A percentile compares a stretch with the other conserved stretches of the same genome.
Conservation (phyloP, 129 eudicot species). For the Tagetes patula region DNA sequence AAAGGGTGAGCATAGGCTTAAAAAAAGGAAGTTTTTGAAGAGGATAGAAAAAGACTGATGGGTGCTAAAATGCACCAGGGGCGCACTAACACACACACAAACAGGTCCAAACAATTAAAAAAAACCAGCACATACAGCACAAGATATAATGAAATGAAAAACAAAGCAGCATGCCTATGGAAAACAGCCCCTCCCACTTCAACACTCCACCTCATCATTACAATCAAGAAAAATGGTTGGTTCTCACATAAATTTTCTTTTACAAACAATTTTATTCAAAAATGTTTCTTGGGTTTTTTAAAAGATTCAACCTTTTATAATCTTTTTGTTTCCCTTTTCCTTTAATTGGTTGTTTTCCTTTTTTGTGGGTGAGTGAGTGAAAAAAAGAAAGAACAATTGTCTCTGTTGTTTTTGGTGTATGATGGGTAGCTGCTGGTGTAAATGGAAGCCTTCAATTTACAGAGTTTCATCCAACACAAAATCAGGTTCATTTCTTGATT, state of each 20-base stretch:
- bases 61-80: constrained; percentile 40
- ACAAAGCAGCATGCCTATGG: constrained; percentile 32
- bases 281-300: constrained; percentile 24
- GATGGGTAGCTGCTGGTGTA: constrained; percentile 80
- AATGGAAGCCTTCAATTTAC: constrained; percentile 57
- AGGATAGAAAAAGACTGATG: constrained; percentile 41
- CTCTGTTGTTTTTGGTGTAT: constrained; percentile 22
- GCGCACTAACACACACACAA: constrained; percentile 41
- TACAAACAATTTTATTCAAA: constrained; percentile 9
- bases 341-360: constrained; percentile 27
- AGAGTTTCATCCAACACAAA: constrained; percentile 63
- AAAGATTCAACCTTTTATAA: constrained; percentile 33
- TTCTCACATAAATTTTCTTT: constrained; percentile 24
- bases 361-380: constrained; percentile 14
- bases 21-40: constrained; percentile 26
- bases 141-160: constrained; percentile 15
- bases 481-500: constrained; percentile 45
- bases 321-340: constrained; percentile 5
- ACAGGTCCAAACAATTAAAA: constrained; percentile 27
- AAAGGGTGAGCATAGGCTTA: constrained; percentile 7
- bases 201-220: constrained; percentile 41
- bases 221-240: constrained; percentile 37
- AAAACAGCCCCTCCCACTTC: constrained; percentile 38
- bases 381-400: constrained; percentile 5
- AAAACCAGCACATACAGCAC: constrained; percentile 43